phyloP scores from a whole-genome alignment of 257 asterid species.

The Lycium ferocissimum region DNA sequence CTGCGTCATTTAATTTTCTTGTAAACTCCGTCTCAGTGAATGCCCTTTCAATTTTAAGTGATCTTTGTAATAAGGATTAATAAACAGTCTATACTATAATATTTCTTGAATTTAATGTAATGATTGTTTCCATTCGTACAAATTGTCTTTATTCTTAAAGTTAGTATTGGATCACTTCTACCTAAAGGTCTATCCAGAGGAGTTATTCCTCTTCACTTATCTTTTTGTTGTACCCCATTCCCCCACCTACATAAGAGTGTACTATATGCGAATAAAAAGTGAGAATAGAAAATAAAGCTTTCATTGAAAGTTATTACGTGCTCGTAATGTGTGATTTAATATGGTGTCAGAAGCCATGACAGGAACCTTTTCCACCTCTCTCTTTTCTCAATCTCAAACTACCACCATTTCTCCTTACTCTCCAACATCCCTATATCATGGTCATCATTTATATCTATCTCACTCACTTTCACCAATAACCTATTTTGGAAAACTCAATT shows the following conservation, averaged over 20 bases:
- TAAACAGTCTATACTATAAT: neutral
- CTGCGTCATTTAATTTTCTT: neutral
- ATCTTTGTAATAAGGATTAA: neutral
- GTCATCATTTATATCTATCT: no score
- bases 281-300: neutral
- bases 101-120: neutral
- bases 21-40: neutral
- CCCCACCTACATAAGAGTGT: no score
- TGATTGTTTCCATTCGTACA: neutral
- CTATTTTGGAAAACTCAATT: no score
- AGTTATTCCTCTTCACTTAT: neutral
- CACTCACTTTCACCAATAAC: no score
- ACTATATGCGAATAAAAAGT: neutral
- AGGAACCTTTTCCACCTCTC: neutral
- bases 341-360: neutral
- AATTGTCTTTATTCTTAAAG: neutral
- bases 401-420: no score
- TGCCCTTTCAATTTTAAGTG: neutral
- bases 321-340: neutral
- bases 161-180: neutral
- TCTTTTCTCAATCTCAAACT: no score
- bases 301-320: neutral
- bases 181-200: neutral
- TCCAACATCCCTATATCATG: neutral
- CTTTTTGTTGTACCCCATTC: neutral